Percentiles rank a stretch among this genome's conserved stretches.
Conservation (phyloP, 2,329 filamentous ascomycete genomes). For the Cytospora piceae region DNA sequence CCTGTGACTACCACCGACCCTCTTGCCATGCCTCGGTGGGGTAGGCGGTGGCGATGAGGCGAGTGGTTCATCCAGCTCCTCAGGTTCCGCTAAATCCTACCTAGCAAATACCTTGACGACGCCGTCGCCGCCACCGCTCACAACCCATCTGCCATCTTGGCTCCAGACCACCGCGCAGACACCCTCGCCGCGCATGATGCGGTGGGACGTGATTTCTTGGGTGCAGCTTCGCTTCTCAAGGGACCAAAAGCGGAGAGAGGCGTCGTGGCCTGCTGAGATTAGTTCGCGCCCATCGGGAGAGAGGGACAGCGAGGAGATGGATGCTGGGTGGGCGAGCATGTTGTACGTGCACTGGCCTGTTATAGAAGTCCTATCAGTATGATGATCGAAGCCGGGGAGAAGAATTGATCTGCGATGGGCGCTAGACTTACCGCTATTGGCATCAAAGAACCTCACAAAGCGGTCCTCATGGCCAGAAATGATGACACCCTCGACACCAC, state of each 20-base stretch:
- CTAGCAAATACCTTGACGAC: constrained; percentile 89
- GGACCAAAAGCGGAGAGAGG: constrained; percentile 94
- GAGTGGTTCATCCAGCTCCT: background rate
- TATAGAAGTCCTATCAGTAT: constrained; percentile 29
- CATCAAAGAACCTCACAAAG: constrained; percentile 96
- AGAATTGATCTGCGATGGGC: background rate
- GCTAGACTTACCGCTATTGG: constrained; percentile 84
- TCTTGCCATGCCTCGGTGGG: constrained; percentile 21
- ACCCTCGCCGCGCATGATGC: constrained; percentile 93
- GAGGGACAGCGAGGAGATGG: constrained; percentile 88
- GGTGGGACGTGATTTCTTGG: constrained; percentile 91
- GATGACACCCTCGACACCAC: constrained; percentile 87
- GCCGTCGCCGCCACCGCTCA: constrained; percentile 92
- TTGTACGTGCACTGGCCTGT: constrained; percentile 99
- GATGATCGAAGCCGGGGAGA: background rate
- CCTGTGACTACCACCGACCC: background rate
- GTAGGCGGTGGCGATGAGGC: constrained; percentile 19
- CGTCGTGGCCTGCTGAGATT: constrained; percentile 94
- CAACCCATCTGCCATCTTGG: constrained; percentile 90
- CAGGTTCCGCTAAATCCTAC: constrained; percentile 37
- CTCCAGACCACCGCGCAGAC: constrained; percentile 96
- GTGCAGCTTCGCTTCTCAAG: constrained; percentile 94
- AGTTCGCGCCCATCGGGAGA: constrained; percentile 93
- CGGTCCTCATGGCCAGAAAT: constrained; percentile 97
- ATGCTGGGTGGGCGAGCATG: constrained; percentile 94